A percentile compares a stretch with the other conserved stretches of the same genome.
Evolutionary conservation across 371 early-diverging fungal genomes (phyloP).

Genomic region (Furculomyces boomerangus): DNA sequence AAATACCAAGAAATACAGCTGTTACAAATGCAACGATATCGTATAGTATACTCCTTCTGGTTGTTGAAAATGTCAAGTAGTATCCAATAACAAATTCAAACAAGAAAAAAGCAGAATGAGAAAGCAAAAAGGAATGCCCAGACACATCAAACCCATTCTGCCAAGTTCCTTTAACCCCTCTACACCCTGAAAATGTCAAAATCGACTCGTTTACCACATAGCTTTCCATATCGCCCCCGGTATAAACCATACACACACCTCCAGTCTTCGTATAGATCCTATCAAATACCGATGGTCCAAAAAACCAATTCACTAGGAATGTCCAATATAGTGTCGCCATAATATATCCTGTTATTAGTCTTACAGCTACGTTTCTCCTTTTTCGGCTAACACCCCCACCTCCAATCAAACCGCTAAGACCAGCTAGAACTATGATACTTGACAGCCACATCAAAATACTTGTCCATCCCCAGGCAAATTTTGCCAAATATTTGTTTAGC

Average conservation of each 20-base stretch:
- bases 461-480: conserved; percentile 74
- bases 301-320: conserved; percentile 59
- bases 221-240: conserved; percentile 5
- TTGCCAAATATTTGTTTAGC: conserved; percentile 57
- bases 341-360: conserved; percentile 36
- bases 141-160: conserved; percentile 61
- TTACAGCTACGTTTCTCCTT: too few relatives aligned
- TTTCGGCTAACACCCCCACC: too few relatives aligned
- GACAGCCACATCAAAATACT: conserved; percentile 32
- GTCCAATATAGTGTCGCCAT: conserved; percentile 67
- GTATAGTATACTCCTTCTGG: too few relatives aligned
- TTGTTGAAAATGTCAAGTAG: conserved; percentile 5
- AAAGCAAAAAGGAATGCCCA: conserved; percentile 75
- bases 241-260: conserved; percentile 28
- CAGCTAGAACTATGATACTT: conserved; percentile 13
- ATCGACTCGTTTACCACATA: conserved; percentile 4
- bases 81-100: conserved; percentile 39
- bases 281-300: conserved; percentile 66
- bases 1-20: conserved; percentile 22
- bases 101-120: conserved; percentile 62
- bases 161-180: conserved; percentile 51
- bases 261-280: conserved; percentile 54
- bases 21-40: conserved; percentile 21
- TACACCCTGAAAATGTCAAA: conserved; percentile 23
- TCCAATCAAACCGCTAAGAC: too few relatives aligned